Evolutionary conservation across 2,329 filamentous ascomycete species (phyloP).

Genomic region (Lachnum nothofagi): DNA sequence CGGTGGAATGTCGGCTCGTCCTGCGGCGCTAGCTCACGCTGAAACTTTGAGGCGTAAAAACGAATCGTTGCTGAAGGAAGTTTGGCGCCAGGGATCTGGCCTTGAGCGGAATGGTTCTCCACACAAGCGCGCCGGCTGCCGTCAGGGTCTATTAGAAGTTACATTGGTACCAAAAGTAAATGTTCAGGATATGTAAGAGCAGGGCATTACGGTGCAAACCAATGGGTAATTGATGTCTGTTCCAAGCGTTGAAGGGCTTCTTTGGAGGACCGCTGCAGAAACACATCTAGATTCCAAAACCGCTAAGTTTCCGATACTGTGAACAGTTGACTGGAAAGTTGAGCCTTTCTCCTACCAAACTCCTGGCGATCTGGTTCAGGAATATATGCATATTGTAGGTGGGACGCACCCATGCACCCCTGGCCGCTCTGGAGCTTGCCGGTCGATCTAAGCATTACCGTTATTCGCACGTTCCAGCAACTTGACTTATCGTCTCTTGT

Average conservation of each 20-base stretch:
- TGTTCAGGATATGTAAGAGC: too few species aligned
- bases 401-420: too few species aligned
- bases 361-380: too few species aligned
- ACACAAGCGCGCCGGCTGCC: not conserved
- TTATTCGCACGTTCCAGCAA: not conserved
- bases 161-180: not conserved
- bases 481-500: not conserved
- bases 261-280: too few species aligned
- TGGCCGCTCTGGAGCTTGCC: conserved; percentile 3
- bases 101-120: not conserved
- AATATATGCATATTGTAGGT: not conserved
- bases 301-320: not conserved
- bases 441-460: conserved; percentile 22
- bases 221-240: too few species aligned
- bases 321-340: too few species aligned
- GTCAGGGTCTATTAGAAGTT: not conserved
- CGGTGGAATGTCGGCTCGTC: conserved; percentile 6
- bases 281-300: too few species aligned
- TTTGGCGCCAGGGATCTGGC: not conserved
- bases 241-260: too few species aligned
- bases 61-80: conserved; percentile 4
- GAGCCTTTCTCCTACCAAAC: too few species aligned
- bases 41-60: conserved; percentile 8
- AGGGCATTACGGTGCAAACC: too few species aligned
- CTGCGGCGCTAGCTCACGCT: conserved; percentile 9